phyloP scores from a whole-genome alignment of 202 grass and related monocot species.

The Musa balbisiana region DNA sequence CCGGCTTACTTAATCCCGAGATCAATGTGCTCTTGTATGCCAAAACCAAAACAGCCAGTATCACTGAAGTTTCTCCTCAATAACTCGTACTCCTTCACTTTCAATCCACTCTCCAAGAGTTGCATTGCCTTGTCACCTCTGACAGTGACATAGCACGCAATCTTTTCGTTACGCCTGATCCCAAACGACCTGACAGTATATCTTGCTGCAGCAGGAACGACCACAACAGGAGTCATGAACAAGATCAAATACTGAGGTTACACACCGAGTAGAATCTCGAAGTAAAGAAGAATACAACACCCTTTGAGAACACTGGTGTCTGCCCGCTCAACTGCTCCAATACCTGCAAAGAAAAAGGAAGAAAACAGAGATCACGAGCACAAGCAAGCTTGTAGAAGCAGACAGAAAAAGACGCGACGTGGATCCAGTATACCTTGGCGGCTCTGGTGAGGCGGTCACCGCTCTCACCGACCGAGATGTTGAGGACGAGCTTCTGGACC shows the following conservation, averaged over 20 bases:
- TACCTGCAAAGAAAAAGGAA: background rate
- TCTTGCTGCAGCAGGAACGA: background rate
- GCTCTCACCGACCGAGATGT: conserved; percentile 1
- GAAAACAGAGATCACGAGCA: background rate
- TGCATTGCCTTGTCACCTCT: background rate
- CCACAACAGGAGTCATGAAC: background rate
- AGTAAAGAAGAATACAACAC: background rate
- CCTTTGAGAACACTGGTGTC: conserved; percentile 1
- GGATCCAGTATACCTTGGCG: background rate
- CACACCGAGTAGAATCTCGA: background rate
- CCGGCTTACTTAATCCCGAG: background rate
- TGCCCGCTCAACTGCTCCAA: conserved; percentile 1
- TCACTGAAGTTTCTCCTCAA: background rate
- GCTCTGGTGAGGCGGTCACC: background rate
- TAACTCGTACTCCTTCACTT: background rate
- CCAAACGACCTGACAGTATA: background rate
- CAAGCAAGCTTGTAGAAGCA: background rate
- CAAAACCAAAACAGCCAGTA: background rate
- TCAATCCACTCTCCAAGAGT: background rate
- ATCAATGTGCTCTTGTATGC: background rate
- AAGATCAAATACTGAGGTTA: background rate
- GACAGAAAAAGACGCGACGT: background rate
- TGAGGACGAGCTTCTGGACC: background rate
- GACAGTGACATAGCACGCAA: conserved; percentile 1
- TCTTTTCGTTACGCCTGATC: background rate